Evolutionary conservation across 495 filamentous ascomycete species (phyloP), one percentile per base, ranked within the genome.

Genomic region (Aspergillus indologenus): DNA sequence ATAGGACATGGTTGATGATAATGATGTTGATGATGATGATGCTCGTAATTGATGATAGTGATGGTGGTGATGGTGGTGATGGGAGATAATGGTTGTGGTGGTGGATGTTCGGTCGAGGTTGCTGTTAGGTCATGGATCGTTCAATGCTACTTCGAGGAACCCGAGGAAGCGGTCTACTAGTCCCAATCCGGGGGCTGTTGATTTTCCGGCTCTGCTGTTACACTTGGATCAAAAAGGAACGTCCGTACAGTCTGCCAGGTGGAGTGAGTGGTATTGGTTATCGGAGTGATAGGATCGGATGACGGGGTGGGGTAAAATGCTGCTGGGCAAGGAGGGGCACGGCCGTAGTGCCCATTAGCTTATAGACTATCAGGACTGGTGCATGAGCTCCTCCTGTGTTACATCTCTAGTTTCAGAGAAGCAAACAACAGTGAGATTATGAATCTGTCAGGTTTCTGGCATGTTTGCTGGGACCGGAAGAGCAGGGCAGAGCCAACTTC

Each of bases 1-100:
- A 45, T 78, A 72, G 14, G 22, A 15, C 43, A 61, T 47, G 45
- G 58, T 34, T 14, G n/a, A n/a, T n/a, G n/a, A n/a, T n/a, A n/a
- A n/a, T n/a, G n/a, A n/a, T n/a, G 60, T 45, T 46, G 59, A 23
- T 18, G 60, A 31, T 65, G 69, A 68, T 29, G 24, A 44, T 53
- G 11, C 53, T 18, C 17, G 26, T 14, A 42, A 29, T 9, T 46
- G 45, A 14, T 6, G 2, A 6, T 14, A 11, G 2, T 40, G 34
- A 6, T 40, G 5, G 5, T 40, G 34, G 34, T 40, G 34, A 40
- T 9, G 34, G 5, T 40, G 34, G 2, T 9, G 12, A 6, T 22
- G 5, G n/a, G n/a, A n/a, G n/a, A n/a, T n/a, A n/a, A n/a, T 3
- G 23, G 45, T 23, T 22, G 8, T 23, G 45, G 3, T 48, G 11